A percentile compares a stretch with the other conserved stretches of the same genome.
Conservation (phyloP, 805 yeast genomes). For the Sungouiozyma intestinalis region DNA sequence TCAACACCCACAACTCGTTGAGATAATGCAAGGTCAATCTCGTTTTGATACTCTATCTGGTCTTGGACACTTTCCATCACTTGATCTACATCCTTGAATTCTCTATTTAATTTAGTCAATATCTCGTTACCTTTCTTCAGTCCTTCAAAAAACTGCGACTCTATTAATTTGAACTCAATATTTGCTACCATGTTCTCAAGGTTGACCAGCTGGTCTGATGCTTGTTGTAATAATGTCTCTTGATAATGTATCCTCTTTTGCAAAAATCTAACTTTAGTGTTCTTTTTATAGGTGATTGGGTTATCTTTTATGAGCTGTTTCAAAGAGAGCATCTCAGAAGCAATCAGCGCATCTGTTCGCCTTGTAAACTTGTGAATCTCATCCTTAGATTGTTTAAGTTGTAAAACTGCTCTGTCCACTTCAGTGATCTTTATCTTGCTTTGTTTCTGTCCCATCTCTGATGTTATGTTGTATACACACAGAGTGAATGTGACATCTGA, state of each 20-base stretch:
- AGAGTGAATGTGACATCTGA: too few relatives aligned
- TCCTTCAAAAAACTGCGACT: slow-evolving; percentile 74
- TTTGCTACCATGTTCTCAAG: slow-evolving; percentile 68
- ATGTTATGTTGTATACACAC: too few relatives aligned
- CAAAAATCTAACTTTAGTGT: slow-evolving; percentile 50
- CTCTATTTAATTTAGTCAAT: slow-evolving; percentile 63
- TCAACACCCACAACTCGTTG: slow-evolving; percentile 26
- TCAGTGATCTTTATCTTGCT: slow-evolving; percentile 58
- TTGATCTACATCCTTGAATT: slow-evolving; percentile 70
- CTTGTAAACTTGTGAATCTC: slow-evolving; percentile 56
- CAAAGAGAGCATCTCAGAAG: slow-evolving; percentile 40
- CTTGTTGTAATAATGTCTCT: slow-evolving; percentile 53
- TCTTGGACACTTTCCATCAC: slow-evolving; percentile 79
- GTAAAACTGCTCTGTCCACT: slow-evolving; percentile 79
- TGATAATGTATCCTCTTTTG: slow-evolving; percentile 76
- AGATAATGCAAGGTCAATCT: slow-evolving; percentile 45
- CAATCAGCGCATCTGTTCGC: slow-evolving; percentile 46
- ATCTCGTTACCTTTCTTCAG: slow-evolving; percentile 71
- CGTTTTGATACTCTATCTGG: slow-evolving; percentile 69
- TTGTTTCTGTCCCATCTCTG: slow-evolving; percentile 31
- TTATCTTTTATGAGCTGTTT: slow-evolving; percentile 23
- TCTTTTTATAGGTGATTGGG: slow-evolving; percentile 40
- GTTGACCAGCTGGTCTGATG: slow-evolving; percentile 68
- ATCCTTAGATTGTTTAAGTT: slow-evolving; percentile 82
- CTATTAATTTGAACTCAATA: slow-evolving; percentile 83